Evolutionary conservation across 1,284 basidiomycete species (phyloP).

Genomic region (Jaminaea rosea): DNA sequence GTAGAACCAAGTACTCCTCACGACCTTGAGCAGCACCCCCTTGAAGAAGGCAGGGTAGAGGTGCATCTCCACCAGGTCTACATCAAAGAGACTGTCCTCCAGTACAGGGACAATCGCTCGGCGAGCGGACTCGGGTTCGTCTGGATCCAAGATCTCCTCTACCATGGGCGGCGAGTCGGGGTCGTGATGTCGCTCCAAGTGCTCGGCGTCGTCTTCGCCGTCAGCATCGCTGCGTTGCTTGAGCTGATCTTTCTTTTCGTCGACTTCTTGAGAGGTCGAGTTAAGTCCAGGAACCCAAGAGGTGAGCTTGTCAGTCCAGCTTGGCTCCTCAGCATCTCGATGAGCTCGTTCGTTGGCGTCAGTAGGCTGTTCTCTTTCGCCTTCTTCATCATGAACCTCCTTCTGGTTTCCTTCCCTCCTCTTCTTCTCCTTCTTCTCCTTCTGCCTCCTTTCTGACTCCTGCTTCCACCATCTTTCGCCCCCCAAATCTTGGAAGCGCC

Average conservation of each 20-base stretch:
- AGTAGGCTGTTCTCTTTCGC: too few relatives aligned
- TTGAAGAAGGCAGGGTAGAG: constrained; percentile 49
- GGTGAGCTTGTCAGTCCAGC: background rate
- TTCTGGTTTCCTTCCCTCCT: background rate
- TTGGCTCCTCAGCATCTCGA: background rate
- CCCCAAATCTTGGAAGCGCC: constrained; percentile 20
- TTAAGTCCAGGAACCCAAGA: background rate
- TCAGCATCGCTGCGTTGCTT: constrained; percentile 1
- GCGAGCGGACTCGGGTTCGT: constrained; percentile 25
- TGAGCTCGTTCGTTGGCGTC: background rate
- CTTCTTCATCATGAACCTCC: background rate
- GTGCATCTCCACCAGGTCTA: constrained; percentile 34
- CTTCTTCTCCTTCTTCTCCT: constrained; percentile 2
- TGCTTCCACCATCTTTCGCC: constrained; percentile 11
- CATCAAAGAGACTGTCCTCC: constrained; percentile 44
- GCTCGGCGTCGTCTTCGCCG: constrained; percentile 3
- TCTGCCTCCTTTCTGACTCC: background rate
- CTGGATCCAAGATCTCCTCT: constrained; percentile 31
- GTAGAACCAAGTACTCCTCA: constrained; percentile 48
- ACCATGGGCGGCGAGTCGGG: constrained; percentile 18
- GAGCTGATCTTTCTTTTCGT: too few relatives aligned
- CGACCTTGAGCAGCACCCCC: constrained; percentile 42
- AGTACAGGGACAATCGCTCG: constrained; percentile 31
- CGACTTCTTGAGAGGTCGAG: background rate
- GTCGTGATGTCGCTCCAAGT: constrained; percentile 2